phyloP scores from a whole-genome alignment of 2,329 filamentous ascomycete genomes.

The Ilyonectria mors-panacis region DNA sequence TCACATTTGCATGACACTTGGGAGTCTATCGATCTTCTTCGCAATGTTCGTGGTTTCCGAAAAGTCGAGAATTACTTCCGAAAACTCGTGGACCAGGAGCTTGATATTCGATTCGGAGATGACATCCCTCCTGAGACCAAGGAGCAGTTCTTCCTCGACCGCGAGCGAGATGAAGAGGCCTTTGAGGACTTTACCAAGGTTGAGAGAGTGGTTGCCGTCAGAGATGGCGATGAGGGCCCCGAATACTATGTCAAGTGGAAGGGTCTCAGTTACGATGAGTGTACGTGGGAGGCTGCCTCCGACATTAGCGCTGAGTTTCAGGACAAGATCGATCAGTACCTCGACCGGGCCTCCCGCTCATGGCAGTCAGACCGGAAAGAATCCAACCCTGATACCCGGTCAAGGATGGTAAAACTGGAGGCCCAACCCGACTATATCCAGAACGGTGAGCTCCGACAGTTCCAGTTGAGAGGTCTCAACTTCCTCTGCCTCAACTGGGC shows the following conservation, averaged over 20 bases:
- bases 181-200: constrained; percentile 92
- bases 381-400: constrained; percentile 81
- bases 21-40: constrained; percentile 84
- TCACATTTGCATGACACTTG: constrained; percentile 97
- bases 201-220: constrained; percentile 90
- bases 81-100: constrained; percentile 84
- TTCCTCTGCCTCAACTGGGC: constrained; percentile 98
- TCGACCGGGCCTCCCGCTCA: constrained; percentile 85
- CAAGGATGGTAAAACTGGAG: constrained; percentile 80
- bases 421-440: constrained; percentile 89
- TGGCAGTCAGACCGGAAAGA: constrained; percentile 87
- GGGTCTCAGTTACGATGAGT: constrained; percentile 91
- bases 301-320: constrained; percentile 86
- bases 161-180: constrained; percentile 90
- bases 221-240: constrained; percentile 82
- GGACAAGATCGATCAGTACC: constrained; percentile 90
- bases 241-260: constrained; percentile 99
- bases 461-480: constrained; percentile 94
- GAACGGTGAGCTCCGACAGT: constrained; percentile 88
- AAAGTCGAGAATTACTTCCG: constrained; percentile 96
- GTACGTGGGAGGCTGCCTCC: constrained; percentile 90
- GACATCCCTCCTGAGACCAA: constrained; percentile 87
- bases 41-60: constrained; percentile 85
- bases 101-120: constrained; percentile 82
- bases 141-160: constrained; percentile 95